phyloP scores from a whole-genome alignment of 257 asterid species.

The Haberlea rhodopensis region DNA sequence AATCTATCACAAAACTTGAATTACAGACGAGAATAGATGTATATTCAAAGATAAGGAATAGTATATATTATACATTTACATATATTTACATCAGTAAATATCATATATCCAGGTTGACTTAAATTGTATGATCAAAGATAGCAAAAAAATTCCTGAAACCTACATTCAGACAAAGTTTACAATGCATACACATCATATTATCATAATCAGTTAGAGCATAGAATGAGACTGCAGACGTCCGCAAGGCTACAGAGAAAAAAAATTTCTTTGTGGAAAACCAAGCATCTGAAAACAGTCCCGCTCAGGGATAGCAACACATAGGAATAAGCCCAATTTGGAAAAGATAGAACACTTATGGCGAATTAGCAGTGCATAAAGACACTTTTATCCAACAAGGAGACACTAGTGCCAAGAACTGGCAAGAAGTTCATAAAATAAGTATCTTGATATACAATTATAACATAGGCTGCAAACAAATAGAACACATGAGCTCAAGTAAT shows the following conservation, averaged over 20 bases:
- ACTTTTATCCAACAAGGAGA: background rate
- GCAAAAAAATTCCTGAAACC: too few species aligned
- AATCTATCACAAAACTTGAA: slow-evolving; percentile 14
- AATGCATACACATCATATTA: too few species aligned
- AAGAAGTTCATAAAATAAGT: background rate
- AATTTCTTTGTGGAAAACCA: background rate
- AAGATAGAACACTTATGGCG: background rate
- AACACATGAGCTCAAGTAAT: background rate
- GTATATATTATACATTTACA: background rate
- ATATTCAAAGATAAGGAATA: background rate
- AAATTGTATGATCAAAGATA: too few species aligned
- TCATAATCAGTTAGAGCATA: background rate
- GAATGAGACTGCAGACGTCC: background rate
- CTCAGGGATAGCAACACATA: background rate
- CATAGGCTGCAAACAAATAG: background rate
- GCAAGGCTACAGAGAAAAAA: too few species aligned
- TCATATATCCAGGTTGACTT: too few species aligned
- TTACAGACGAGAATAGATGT: background rate
- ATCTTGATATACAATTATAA: background rate
- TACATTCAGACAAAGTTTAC: too few species aligned
- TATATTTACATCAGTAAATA: background rate
- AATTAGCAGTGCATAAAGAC: background rate
- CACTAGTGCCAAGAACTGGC: background rate
- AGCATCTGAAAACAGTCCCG: too few species aligned
- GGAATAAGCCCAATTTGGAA: background rate